Evolutionary conservation across 495 filamentous ascomycete genomes (phyloP).

Genomic region (Penicillium coprophilum): DNA sequence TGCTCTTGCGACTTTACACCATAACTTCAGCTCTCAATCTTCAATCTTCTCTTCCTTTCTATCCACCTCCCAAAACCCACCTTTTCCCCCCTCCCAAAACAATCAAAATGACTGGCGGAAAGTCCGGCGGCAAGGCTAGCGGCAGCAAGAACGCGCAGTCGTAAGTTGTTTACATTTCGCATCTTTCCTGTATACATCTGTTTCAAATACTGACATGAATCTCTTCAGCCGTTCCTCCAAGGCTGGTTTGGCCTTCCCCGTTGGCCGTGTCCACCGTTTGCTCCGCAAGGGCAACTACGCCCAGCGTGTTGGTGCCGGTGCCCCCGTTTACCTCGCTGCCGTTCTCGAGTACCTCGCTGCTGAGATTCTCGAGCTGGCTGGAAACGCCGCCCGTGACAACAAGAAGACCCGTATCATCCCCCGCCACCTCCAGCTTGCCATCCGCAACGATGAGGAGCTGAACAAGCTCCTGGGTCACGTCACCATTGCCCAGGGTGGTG

Average conservation of each 20-base stretch:
- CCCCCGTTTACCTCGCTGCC: slow-evolving; percentile 96
- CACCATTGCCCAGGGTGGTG: slow-evolving; percentile 99
- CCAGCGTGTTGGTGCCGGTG: slow-evolving; percentile 98
- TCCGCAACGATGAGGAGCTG: slow-evolving; percentile 99
- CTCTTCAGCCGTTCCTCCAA: slow-evolving; percentile 86
- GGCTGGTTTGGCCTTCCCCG: slow-evolving; percentile 98
- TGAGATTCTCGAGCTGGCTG: slow-evolving; percentile 97
- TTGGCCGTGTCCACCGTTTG: slow-evolving; percentile 99
- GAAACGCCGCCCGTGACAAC: slow-evolving; percentile 98
- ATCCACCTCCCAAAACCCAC: slow-evolving; percentile 15
- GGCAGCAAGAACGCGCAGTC: slow-evolving; percentile 96
- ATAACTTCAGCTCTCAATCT: slow-evolving; percentile 21
- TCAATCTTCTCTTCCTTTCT: background rate
- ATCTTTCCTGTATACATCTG: slow-evolving; percentile 14
- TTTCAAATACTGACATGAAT: slow-evolving; percentile 41
- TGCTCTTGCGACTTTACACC: slow-evolving; percentile 28
- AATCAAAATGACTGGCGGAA: slow-evolving; percentile 97
- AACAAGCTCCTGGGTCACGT: slow-evolving; percentile 99
- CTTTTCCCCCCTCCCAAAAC: slow-evolving; percentile 33
- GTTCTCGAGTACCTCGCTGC: slow-evolving; percentile 98
- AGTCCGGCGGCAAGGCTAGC: slow-evolving; percentile 98
- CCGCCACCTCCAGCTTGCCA: slow-evolving; percentile 97
- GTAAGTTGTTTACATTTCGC: slow-evolving; percentile 49
- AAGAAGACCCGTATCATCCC: slow-evolving; percentile 99
- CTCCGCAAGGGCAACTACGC: slow-evolving; percentile 99